Percentiles rank a stretch among this genome's conserved stretches.
Conservation (phyloP, 345 rosid species). For the Heritiera fomes region DNA sequence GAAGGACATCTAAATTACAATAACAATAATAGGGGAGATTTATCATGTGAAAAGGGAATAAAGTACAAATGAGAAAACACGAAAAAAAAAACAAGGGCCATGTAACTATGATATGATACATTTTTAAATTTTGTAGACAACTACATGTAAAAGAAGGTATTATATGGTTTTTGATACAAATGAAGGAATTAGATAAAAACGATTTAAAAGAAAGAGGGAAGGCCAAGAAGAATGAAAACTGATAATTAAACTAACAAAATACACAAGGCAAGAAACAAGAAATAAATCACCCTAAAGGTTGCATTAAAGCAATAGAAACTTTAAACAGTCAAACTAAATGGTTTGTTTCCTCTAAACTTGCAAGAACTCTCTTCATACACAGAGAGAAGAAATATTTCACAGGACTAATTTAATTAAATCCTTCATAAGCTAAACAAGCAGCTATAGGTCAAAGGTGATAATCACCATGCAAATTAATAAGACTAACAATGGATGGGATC, state of each 20-base stretch:
- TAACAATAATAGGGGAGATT: neutral
- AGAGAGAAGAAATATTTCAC: conserved; percentile 1
- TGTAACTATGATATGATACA: neutral
- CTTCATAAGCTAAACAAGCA: conserved; percentile 2
- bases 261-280: neutral
- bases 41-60: neutral
- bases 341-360: no score
- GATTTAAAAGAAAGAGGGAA: neutral
- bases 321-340: neutral
- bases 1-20: neutral
- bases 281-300: neutral
- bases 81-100: neutral
- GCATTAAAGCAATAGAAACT: conserved; percentile 1
- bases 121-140: neutral
- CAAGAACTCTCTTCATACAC: no score
- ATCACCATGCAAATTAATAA: neutral
- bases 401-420: neutral
- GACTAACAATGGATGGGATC: neutral
- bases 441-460: neutral
- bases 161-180: neutral
- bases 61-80: neutral
- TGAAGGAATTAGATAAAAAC: neutral
- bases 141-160: neutral
- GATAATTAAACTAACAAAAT: neutral
- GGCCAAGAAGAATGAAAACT: neutral